Evolutionary conservation across 495 filamentous ascomycete genomes (phyloP).

Genomic region (Podospora sp.): DNA sequence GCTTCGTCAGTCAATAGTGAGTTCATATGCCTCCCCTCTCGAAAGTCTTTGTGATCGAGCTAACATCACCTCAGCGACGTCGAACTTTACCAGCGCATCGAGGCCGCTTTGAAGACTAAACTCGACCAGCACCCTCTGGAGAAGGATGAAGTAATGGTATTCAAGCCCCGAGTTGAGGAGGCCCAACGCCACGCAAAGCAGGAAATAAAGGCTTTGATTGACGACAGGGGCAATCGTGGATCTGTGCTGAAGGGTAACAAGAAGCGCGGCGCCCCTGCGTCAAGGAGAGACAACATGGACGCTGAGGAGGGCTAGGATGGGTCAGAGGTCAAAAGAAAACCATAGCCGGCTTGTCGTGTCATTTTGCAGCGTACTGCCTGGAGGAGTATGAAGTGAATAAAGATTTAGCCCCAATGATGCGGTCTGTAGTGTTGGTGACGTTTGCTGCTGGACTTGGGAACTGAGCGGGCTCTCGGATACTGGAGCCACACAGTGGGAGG

Average conservation of each 20-base stretch:
- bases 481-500: no score
- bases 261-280: constrained; percentile 54
- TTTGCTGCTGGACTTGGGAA: no score
- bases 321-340: not conserved
- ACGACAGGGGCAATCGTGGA: constrained; percentile 70
- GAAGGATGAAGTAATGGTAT: constrained; percentile 87
- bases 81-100: constrained; percentile 83
- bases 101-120: constrained; percentile 77
- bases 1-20: constrained; percentile 80
- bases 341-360: no score
- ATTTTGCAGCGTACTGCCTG: no score
- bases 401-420: no score
- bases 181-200: constrained; percentile 79
- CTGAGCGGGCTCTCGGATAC: no score
- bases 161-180: constrained; percentile 76
- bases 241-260: constrained; percentile 58
- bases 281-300: constrained; percentile 72
- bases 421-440: no score
- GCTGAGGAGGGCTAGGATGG: constrained; percentile 66
- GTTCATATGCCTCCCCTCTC: not conserved
- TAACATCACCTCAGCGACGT: constrained; percentile 56
- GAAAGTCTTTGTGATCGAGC: not conserved
- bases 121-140: constrained; percentile 47
- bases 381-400: not conserved
- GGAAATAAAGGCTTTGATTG: constrained; percentile 82